phyloP scores from a whole-genome alignment of 1,284 basidiomycete genomes.

The Ceratobasidium sp. region DNA sequence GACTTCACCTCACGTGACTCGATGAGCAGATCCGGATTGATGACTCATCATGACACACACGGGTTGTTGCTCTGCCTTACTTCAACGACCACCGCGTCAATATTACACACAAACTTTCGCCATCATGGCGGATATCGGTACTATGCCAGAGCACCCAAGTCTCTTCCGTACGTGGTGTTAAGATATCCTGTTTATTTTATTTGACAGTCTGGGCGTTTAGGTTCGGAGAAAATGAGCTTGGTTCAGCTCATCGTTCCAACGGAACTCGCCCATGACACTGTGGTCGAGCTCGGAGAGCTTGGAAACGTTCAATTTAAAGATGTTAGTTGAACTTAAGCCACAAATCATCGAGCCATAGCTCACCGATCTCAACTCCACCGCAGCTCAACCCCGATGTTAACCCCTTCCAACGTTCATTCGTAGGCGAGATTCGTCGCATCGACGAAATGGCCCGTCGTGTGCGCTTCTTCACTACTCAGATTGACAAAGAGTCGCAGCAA shows the following conservation, averaged over 20 bases:
- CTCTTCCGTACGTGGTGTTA: slow-evolving; percentile 74
- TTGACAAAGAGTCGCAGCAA: slow-evolving; percentile 72
- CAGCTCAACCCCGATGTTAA: slow-evolving; percentile 95
- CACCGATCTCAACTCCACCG: slow-evolving; percentile 18
- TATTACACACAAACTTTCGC: slow-evolving; percentile 8
- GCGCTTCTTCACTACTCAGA: slow-evolving; percentile 89
- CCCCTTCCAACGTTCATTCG: slow-evolving; percentile 98
- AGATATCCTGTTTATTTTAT: neutral
- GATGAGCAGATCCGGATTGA: too few species aligned
- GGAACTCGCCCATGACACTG: slow-evolving; percentile 96
- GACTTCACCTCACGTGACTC: too few species aligned
- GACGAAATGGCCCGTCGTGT: slow-evolving; percentile 97
- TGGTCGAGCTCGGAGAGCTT: slow-evolving; percentile 93
- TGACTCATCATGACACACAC: too few species aligned
- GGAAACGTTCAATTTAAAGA: slow-evolving; percentile 99
- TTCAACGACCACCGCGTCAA: slow-evolving; percentile 21
- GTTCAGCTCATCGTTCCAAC: slow-evolving; percentile 98
- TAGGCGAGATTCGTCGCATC: slow-evolving; percentile 92
- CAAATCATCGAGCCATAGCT: slow-evolving; percentile 12
- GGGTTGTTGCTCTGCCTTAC: too few species aligned
- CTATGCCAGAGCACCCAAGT: slow-evolving; percentile 72
- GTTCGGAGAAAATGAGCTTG: slow-evolving; percentile 96
- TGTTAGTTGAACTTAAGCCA: slow-evolving; percentile 63
- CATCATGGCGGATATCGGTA: slow-evolving; percentile 37
- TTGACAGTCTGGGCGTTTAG: slow-evolving; percentile 56